A percentile compares a stretch with the other conserved stretches of the same genome.
phyloP scores from a whole-genome alignment of 306 rosid species.

The Citrullus amarus region DNA sequence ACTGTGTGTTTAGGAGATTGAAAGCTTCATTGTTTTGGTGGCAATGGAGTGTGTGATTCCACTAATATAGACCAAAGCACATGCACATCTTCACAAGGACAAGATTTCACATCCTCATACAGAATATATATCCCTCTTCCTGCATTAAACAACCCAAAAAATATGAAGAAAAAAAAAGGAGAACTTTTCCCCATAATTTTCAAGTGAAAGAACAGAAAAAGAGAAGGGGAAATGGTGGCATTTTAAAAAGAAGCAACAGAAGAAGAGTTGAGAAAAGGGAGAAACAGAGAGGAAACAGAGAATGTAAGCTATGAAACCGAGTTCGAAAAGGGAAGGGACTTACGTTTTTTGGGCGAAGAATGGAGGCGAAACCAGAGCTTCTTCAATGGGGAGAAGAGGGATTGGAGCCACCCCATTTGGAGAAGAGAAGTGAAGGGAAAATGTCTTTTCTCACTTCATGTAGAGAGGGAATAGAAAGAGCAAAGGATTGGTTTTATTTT shows the following conservation, averaged over 20 bases:
- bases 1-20: neutral
- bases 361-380: constrained; percentile 65
- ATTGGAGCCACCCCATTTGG: constrained; percentile 89
- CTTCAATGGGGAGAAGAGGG: constrained; percentile 81
- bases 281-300: neutral
- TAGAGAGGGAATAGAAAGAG: constrained; percentile 16
- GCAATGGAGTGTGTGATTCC: constrained; percentile 57
- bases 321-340: neutral
- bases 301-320: neutral
- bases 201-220: neutral
- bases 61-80: constrained; percentile 88
- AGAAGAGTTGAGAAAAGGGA: neutral
- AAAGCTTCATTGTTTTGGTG: constrained; percentile 32
- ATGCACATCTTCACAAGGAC: constrained; percentile 83
- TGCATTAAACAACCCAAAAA: constrained; percentile 13
- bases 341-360: constrained; percentile 69
- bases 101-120: constrained; percentile 83
- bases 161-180: neutral
- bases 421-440: constrained; percentile 19
- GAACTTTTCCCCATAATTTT: neutral
- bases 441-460: constrained; percentile 19
- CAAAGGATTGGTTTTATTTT: neutral
- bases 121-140: constrained; percentile 86
- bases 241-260: neutral
- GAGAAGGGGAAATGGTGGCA: constrained; percentile 1